These are phyloP conservation scores for Acorus gramineus DNA, from an alignment of 106 monocot species.

Conservation along the genomic window DNA sequence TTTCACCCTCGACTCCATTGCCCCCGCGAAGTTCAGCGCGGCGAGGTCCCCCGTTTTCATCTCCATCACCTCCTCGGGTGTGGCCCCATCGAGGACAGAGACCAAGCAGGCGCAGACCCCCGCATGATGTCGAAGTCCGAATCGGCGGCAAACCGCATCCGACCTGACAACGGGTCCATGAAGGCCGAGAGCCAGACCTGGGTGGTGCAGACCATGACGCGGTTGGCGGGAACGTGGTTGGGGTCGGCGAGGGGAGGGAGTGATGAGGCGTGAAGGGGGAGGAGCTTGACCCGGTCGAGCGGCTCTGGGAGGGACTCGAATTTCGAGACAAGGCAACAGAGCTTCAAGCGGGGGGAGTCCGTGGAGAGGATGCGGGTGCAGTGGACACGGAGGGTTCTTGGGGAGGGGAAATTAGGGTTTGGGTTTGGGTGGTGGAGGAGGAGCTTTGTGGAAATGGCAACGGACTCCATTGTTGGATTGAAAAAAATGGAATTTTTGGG, in stretches of 20 bases:
- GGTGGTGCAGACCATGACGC: conserved; percentile 93
- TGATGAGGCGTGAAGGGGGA: conserved; percentile 50
- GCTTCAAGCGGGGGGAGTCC: conserved; percentile 13
- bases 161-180: conserved; percentile 20
- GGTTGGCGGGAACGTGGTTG: conserved; percentile 37
- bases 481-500: too few relatives aligned
- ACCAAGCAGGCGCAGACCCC: conserved; percentile 80
- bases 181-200: conserved; percentile 61
- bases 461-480: too few relatives aligned
- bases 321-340: conserved; percentile 44
- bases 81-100: conserved; percentile 55
- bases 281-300: conserved; percentile 73
- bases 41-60: conserved; percentile 43
- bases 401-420: too few relatives aligned
- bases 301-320: conserved; percentile 51
- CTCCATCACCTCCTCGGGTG: conserved; percentile 69
- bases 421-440: too few relatives aligned
- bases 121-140: conserved; percentile 86
- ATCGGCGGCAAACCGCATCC: conserved; percentile 75
- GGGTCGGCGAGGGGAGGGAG: conserved; percentile 41
- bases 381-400: too few relatives aligned
- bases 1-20: conserved; percentile 54
- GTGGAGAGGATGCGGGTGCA: not conserved
- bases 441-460: too few relatives aligned
- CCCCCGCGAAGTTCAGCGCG: conserved; percentile 36